Evolutionary conservation across 768 basidiomycete species (phyloP).

Genomic region (Crassisporium funariophilum): DNA sequence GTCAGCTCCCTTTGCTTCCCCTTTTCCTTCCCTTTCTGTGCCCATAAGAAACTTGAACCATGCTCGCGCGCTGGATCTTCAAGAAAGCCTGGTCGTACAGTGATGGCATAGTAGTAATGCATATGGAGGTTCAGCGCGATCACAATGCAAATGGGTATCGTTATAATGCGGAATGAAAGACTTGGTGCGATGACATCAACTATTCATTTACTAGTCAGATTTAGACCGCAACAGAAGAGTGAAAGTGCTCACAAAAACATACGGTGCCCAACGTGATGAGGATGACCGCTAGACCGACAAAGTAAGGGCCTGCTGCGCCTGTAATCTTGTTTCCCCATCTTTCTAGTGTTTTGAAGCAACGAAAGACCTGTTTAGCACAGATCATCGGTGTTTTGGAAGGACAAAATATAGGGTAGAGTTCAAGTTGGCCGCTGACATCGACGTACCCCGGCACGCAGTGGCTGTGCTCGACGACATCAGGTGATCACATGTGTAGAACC

Average conservation of each 20-base stretch:
- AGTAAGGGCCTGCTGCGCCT: constrained; percentile 89
- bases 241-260: constrained; percentile 72
- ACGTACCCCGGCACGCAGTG: too few species aligned
- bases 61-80: constrained; percentile 51
- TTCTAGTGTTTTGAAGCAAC: constrained; percentile 66
- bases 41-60: constrained; percentile 59
- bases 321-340: constrained; percentile 76
- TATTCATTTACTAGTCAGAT: constrained; percentile 30
- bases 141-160: constrained; percentile 70
- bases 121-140: constrained; percentile 74
- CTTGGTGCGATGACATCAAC: constrained; percentile 79
- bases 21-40: constrained; percentile 34
- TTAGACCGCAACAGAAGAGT: neutral
- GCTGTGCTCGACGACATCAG: too few species aligned
- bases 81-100: constrained; percentile 77
- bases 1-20: constrained; percentile 30
- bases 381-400: constrained; percentile 36
- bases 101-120: constrained; percentile 88
- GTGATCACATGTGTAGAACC: too few species aligned
- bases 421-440: too few species aligned
- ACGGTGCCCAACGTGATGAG: constrained; percentile 70
- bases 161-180: constrained; percentile 59
- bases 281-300: constrained; percentile 77
- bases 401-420: too few species aligned
- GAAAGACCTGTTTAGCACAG: constrained; percentile 49